A percentile compares a stretch with the other conserved stretches of the same genome.
These are phyloP conservation scores for Patellaria atrata DNA, from an alignment of 495 filamentous ascomycete genomes.

Conservation along the genomic window DNA sequence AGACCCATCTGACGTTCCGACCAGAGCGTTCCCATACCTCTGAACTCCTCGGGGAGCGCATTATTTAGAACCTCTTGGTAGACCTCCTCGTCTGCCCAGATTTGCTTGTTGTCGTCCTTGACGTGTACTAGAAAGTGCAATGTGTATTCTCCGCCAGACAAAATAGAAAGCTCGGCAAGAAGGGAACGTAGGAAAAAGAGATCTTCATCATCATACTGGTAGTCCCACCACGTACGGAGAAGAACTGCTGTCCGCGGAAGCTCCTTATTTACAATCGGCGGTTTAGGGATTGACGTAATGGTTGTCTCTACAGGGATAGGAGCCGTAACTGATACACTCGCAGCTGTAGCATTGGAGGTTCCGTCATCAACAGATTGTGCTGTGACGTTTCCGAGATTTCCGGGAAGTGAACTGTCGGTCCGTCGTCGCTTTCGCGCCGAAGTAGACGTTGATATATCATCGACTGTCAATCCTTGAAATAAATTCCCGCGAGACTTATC, in stretches of 20 bases:
- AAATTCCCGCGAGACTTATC: constrained; percentile 31
- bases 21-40: constrained; percentile 80
- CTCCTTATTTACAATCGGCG: constrained; percentile 15
- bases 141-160: constrained; percentile 48
- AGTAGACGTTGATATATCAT: too few relatives aligned
- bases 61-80: constrained; percentile 52
- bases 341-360: constrained; percentile 4
- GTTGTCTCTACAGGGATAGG: background rate
- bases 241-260: constrained; percentile 46
- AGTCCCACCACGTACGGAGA: constrained; percentile 50
- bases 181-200: constrained; percentile 37
- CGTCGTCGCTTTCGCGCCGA: too few relatives aligned
- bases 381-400: too few relatives aligned
- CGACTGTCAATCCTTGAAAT: constrained; percentile 34
- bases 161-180: constrained; percentile 46
- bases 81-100: constrained; percentile 49
- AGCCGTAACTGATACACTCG: constrained; percentile 15
- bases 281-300: constrained; percentile 15
- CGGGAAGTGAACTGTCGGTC: too few relatives aligned
- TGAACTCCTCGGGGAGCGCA: constrained; percentile 72
- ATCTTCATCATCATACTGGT: constrained; percentile 32
- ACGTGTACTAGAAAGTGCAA: constrained; percentile 55
- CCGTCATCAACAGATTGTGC: background rate
- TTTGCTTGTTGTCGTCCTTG: constrained; percentile 47
- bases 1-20: constrained; percentile 80